Evolutionary conservation across 2,329 filamentous ascomycete species (phyloP).

Genomic region (Cordyceps pruinosa): DNA sequence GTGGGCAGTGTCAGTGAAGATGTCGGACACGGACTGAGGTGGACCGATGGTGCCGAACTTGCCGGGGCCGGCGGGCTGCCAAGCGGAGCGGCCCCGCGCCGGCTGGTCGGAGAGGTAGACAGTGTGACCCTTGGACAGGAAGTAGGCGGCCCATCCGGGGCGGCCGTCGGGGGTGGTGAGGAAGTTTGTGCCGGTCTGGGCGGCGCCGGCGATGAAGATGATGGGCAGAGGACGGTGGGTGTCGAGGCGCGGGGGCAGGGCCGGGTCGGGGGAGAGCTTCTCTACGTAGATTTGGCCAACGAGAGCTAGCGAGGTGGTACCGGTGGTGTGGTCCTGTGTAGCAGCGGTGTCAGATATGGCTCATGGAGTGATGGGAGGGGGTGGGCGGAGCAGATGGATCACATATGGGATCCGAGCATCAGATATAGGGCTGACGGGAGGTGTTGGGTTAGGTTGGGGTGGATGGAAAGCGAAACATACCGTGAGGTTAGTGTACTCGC

Average conservation of each 20-base stretch:
- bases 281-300: constrained; percentile 26
- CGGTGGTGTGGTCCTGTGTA: constrained; percentile 14
- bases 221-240: constrained; percentile 20
- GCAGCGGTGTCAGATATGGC: not conserved
- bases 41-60: constrained; percentile 19
- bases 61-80: constrained; percentile 19
- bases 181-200: constrained; percentile 25
- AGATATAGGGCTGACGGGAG: not conserved
- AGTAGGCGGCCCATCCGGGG: constrained; percentile 35
- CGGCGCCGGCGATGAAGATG: constrained; percentile 27
- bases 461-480: constrained; percentile 9
- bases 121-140: constrained; percentile 32
- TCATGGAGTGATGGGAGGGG: not conserved
- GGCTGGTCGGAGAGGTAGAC: constrained; percentile 36
- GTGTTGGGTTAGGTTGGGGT: too few species aligned
- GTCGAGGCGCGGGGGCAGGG: constrained; percentile 5
- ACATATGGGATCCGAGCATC: not conserved
- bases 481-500: constrained; percentile 19
- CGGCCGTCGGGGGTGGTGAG: constrained; percentile 35
- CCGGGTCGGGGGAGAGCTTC: constrained; percentile 23
- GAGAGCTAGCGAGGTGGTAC: constrained; percentile 16
- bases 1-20: constrained; percentile 22
- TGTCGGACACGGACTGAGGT: constrained; percentile 21
- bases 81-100: constrained; percentile 26
- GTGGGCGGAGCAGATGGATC: not conserved